Conservation (phyloP, 139 green algal genomes). For the Diplosphaera chodatii region DNA sequence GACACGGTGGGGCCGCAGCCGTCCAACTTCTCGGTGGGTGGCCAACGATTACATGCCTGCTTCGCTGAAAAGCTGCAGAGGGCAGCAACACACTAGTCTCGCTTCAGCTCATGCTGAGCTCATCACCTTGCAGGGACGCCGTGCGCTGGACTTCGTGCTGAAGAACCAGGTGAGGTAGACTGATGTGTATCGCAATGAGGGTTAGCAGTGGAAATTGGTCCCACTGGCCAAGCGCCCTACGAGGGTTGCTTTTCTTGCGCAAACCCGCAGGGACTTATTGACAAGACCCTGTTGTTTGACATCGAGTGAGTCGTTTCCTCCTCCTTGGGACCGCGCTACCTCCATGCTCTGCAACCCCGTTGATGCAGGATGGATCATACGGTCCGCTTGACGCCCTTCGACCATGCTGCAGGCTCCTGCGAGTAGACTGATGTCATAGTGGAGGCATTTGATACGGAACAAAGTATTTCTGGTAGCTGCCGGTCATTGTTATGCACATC, state of each 20-base stretch:
- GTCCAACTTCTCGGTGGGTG: conserved; percentile 47
- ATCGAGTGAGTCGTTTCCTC: conserved; percentile 45
- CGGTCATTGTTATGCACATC: too few relatives aligned
- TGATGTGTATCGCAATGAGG: too few relatives aligned
- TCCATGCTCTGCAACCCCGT: neutral
- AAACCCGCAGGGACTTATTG: conserved; percentile 62
- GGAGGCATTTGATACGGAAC: too few relatives aligned
- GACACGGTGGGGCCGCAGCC: conserved; percentile 45
- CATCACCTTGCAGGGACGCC: conserved; percentile 46
- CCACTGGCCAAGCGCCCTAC: too few relatives aligned
- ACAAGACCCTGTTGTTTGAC: conserved; percentile 86
- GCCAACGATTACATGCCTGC: too few relatives aligned
- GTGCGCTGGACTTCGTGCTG: conserved; percentile 87
- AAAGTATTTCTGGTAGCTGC: too few relatives aligned
- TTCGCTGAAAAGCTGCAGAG: too few relatives aligned
- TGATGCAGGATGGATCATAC: neutral
- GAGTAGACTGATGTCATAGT: neutral
- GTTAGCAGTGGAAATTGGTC: too few relatives aligned
- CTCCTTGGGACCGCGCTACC: neutral
- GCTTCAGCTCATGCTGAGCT: too few relatives aligned
- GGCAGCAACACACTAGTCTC: too few relatives aligned
- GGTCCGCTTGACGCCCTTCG: too few relatives aligned
- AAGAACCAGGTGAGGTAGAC: conserved; percentile 45
- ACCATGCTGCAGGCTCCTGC: neutral
- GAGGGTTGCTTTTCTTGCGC: too few relatives aligned